Conservation (phyloP, 2,329 filamentous ascomycete genomes). For the Pseudopithomyces maydicus region DNA sequence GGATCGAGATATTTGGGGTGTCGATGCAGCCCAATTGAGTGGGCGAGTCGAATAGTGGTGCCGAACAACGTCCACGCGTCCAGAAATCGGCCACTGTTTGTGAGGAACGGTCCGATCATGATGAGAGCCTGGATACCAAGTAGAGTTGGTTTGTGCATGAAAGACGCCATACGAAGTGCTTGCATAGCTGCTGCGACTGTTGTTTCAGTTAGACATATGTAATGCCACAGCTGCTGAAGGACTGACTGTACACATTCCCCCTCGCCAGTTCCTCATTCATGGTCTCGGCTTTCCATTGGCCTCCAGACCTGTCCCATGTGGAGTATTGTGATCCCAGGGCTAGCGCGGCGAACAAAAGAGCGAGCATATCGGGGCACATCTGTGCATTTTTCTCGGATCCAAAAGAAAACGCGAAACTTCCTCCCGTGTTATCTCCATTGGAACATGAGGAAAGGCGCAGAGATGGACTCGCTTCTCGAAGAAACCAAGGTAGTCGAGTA, state of each 20-base stretch:
- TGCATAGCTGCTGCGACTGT: constrained; percentile 57
- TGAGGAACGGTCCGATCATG: constrained; percentile 56
- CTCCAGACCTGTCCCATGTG: constrained; percentile 49
- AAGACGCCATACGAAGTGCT: constrained; percentile 54
- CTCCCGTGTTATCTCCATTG: constrained; percentile 48
- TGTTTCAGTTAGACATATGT: constrained; percentile 1
- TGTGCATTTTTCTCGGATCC: constrained; percentile 50
- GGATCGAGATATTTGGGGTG: constrained; percentile 54
- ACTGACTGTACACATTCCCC: constrained; percentile 54
- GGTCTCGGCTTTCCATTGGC: constrained; percentile 44
- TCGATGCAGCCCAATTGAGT: constrained; percentile 56
- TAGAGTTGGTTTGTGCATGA: constrained; percentile 55
- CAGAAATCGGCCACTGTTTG: constrained; percentile 55
- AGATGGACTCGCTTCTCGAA: constrained; percentile 51
- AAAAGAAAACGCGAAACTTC: constrained; percentile 54
- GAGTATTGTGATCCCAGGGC: constrained; percentile 54
- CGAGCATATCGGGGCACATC: constrained; percentile 54
- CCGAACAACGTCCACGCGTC: constrained; percentile 58
- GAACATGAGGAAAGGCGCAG: constrained; percentile 53
- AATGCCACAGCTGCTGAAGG: not conserved
- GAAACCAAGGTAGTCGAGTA: constrained; percentile 46
- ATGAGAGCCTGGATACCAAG: constrained; percentile 53
- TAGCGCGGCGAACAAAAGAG: constrained; percentile 53
- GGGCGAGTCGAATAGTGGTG: constrained; percentile 54
- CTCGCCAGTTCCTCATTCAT: constrained; percentile 43